Conservation (phyloP, 2,329 filamentous ascomycete species). For the Penicillium sp. region DNA sequence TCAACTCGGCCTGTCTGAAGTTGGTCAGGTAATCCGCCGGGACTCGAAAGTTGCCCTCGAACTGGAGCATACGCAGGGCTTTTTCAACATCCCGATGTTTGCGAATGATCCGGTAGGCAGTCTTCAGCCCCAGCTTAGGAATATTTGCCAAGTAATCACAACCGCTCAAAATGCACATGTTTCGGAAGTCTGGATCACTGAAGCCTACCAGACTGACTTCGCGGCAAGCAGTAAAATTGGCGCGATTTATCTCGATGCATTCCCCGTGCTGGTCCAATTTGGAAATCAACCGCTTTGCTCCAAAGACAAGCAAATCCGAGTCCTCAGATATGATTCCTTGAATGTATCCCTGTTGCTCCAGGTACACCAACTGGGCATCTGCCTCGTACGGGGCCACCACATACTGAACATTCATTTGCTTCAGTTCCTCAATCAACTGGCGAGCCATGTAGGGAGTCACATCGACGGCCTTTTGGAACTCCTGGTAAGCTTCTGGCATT, state of each 20-base stretch:
- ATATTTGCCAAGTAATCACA: constrained; percentile 93
- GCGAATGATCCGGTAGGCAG: constrained; percentile 82
- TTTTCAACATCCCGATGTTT: constrained; percentile 87
- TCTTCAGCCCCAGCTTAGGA: constrained; percentile 84
- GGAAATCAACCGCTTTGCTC: constrained; percentile 82
- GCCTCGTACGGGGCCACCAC: constrained; percentile 97
- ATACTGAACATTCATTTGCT: constrained; percentile 74
- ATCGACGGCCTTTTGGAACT: constrained; percentile 93
- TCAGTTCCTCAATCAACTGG: constrained; percentile 85
- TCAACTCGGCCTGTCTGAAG: constrained; percentile 84
- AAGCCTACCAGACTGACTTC: constrained; percentile 88
- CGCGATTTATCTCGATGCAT: constrained; percentile 85
- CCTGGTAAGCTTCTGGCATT: constrained; percentile 71
- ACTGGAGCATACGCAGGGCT: constrained; percentile 76
- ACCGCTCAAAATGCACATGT: constrained; percentile 94
- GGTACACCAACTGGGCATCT: constrained; percentile 92
- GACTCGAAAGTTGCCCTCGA: constrained; percentile 80
- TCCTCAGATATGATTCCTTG: constrained; percentile 92
- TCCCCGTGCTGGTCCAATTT: constrained; percentile 94
- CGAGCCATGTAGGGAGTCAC: constrained; percentile 95
- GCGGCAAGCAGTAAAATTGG: constrained; percentile 81
- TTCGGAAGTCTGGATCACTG: constrained; percentile 85
- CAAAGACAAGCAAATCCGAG: constrained; percentile 93
- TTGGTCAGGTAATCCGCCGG: constrained; percentile 75
- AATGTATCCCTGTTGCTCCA: constrained; percentile 81